Base-by-base conservation (phyloP, 805 yeast species). In the Nakazawaea wyomingensis region DNA sequence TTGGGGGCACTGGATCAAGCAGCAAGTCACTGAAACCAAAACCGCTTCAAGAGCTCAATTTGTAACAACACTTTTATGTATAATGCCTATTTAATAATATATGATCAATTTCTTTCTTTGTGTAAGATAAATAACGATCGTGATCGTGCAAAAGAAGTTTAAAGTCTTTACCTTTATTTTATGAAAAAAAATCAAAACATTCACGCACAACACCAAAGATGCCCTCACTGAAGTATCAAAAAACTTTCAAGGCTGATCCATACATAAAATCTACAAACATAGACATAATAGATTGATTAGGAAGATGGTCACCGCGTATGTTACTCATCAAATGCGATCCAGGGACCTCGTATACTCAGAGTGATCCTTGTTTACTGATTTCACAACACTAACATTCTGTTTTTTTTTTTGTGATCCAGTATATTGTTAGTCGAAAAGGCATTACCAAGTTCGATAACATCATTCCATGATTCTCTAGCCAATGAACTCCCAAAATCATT, bases 381-480 rank as follows among this genome's bases (percentile, higher is more conserved):
- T n/a, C n/a, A n/a, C n/a, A n/a, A n/a, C n/a, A n/a, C n/a, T n/a
- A n/a, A n/a, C n/a, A n/a, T n/a, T n/a, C n/a, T n/a, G n/a, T n/a
- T n/a, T n/a, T n/a, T n/a, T n/a, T n/a, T n/a, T n/a, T 24, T 24
- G 22, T 19, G 19, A 41, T 27, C 5, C 19, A 68, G 74, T 1
- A 69, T 71, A 1, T 50, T 69, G 2, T 56, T 68, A 34, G 69
- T 68, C 1, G 65, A 64, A 34, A 67, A 70, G 49, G 72, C 75
- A 4, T 55, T 72, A 3, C 82, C 85, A 2, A 80, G 75, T 39
- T 73, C 84, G 4, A 82, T 85, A 26, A 68, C 85, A 0, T 72
- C 75, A 34, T 76, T 84, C 53, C 89, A 84, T 55, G 95, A 86
- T 57, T 72, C 74, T 44, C 70, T 86, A 13, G 73, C 83, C 4